Evolutionary conservation across 768 basidiomycete genomes (phyloP), one percentile per base, ranked within the genome.

Genomic region (Thelephora aurantiotincta): DNA sequence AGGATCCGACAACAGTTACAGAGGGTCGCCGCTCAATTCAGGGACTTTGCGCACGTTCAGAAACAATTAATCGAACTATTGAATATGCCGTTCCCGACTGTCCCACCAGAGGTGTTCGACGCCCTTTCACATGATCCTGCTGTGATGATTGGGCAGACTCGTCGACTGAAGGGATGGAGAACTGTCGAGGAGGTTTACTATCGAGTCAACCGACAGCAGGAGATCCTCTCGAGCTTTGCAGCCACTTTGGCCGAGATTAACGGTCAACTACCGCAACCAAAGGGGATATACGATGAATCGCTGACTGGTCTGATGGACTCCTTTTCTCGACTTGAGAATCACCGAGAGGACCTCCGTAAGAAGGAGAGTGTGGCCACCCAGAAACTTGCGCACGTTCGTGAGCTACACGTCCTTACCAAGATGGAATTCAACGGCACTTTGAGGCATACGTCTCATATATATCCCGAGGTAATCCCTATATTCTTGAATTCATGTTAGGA

Each of bases 71-170:
- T 71, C 50, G 65, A 65, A 19, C 59, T 69, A 3, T 65, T 80
- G 19, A 75, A 70, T 13, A 59, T 74, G 23, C 59, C 67, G 6
- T 67, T 76, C 52, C 63, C 57, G 13, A 63, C 65, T 35, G 65
- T 88, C 35, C 78, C 85, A 6, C 66, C 67, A 52, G 81, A 85
- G 18, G 68, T 88, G 6, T 61, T 85, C 34, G 84, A 87, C 44
- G 80, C 83, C 2, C 77, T 86, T 55, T 74, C 71, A 34, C 82
- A 83, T 50, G 85, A 89, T 58, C 85, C 85, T 43, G 75, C 82
- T 2, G 77, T 79, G n/a, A 77, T 86, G 16, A 82, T 77, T 2
- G 72, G 80, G 14, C 63, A 72, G 5, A 83, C 84, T 0, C 73
- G 78, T 43, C 68, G 73, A 37, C 68, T 71, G 23, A 67, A 64